Percentiles rank a stretch among this genome's conserved stretches.
Conservation (phyloP, 208 protist species). For the Leishmania turanica region DNA sequence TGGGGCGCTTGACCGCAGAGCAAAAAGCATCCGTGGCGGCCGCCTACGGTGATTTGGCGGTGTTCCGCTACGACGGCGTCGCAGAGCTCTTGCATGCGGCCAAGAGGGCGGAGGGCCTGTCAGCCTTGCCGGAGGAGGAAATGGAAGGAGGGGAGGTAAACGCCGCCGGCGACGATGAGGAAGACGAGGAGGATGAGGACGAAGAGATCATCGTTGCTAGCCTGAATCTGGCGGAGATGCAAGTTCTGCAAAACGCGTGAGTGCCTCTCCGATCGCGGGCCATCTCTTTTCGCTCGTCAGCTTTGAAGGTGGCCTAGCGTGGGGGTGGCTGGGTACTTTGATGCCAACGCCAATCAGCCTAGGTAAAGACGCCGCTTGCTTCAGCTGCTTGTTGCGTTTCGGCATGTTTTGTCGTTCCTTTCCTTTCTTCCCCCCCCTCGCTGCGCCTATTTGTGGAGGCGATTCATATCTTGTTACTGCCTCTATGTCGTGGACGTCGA, state of each 20-base stretch:
- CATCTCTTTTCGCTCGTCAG: background rate
- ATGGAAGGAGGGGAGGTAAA: constrained; percentile 1
- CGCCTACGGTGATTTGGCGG: constrained; percentile 67
- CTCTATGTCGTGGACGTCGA: background rate
- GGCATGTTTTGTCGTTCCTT: background rate
- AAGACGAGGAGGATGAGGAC: constrained; percentile 45
- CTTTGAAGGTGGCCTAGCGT: background rate
- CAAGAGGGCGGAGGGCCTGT: constrained; percentile 17
- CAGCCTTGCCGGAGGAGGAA: background rate
- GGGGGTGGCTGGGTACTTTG: background rate
- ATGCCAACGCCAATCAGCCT: background rate
- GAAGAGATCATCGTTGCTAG: constrained; percentile 47
- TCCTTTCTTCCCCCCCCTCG: background rate
- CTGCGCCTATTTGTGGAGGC: background rate
- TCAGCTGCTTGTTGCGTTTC: constrained; percentile 1
- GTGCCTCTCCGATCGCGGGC: background rate
- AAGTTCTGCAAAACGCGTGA: background rate
- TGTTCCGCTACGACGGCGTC: constrained; percentile 52
- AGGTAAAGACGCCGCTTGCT: background rate
- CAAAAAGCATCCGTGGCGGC: constrained; percentile 49
- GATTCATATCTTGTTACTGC: background rate
- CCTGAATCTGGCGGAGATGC: constrained; percentile 22
- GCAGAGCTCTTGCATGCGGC: constrained; percentile 26
- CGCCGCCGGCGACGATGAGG: constrained; percentile 14
- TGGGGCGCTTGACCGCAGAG: constrained; percentile 48